phyloP scores from a whole-genome alignment of 495 filamentous ascomycete species.

The Neurospora sp. region DNA sequence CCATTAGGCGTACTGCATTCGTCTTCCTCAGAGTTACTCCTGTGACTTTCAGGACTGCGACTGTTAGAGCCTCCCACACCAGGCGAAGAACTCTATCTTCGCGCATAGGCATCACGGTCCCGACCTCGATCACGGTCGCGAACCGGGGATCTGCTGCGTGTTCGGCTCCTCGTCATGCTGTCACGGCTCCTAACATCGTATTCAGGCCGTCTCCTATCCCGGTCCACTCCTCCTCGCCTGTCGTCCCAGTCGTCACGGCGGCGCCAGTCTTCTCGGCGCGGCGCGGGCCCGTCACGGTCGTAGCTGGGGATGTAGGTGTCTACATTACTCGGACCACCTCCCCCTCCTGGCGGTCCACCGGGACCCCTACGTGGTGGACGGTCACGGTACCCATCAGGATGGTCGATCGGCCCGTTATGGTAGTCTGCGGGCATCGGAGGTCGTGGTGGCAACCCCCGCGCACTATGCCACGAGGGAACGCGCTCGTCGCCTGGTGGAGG shows the following conservation, averaged over 20 bases:
- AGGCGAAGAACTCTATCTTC: conserved; percentile 23
- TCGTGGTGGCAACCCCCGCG: conserved; percentile 35
- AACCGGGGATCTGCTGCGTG: conserved; percentile 34
- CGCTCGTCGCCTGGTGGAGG: conserved; percentile 33
- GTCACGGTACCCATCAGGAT: conserved; percentile 25
- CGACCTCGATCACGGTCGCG: conserved; percentile 33
- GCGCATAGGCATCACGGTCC: conserved; percentile 30
- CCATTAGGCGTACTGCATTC: background rate
- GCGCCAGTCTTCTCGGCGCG: conserved; percentile 36
- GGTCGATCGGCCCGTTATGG: conserved; percentile 24
- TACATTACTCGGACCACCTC: conserved; percentile 28
- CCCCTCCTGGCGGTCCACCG: conserved; percentile 17
- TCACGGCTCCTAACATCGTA: conserved; percentile 38
- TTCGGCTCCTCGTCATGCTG: conserved; percentile 36
- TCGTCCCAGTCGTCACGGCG: conserved; percentile 37
- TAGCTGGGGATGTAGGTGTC: conserved; percentile 57
- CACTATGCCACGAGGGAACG: conserved; percentile 38
- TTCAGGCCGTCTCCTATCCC: conserved; percentile 23
- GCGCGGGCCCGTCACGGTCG: conserved; percentile 24
- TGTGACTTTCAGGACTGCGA: background rate
- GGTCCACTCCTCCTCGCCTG: conserved; percentile 28
- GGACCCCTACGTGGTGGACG: conserved; percentile 19
- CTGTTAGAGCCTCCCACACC: background rate
- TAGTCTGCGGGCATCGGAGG: conserved; percentile 32
- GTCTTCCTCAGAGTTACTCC: background rate